phyloP scores from a whole-genome alignment of 1,139 yeast species.

The Lodderomyces orthopsilosis region DNA sequence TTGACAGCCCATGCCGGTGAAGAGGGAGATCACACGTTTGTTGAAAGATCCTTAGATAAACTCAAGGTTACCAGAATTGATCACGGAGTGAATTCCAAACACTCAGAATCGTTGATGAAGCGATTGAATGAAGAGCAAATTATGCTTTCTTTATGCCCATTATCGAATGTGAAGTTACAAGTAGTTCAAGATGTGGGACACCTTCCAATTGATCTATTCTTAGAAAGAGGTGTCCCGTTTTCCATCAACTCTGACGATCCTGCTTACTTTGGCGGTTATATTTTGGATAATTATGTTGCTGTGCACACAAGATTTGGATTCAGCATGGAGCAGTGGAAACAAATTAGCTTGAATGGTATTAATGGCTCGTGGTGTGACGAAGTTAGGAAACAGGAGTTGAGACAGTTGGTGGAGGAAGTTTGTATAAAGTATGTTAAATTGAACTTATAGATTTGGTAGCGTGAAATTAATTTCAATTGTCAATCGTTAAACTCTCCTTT shows the following conservation, averaged over 20 bases:
- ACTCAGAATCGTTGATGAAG: conserved; percentile 50
- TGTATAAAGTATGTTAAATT: conserved; percentile 35
- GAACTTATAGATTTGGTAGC: background rate
- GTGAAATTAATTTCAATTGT: background rate
- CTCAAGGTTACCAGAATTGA: conserved; percentile 69
- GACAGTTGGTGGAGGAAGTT: conserved; percentile 44
- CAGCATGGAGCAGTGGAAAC: conserved; percentile 53
- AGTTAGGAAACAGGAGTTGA: conserved; percentile 48
- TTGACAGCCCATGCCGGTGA: conserved; percentile 88
- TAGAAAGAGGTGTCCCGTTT: conserved; percentile 65
- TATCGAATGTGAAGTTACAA: conserved; percentile 69
- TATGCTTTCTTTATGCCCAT: conserved; percentile 70
- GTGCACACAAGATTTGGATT: conserved; percentile 67
- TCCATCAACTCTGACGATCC: conserved; percentile 84
- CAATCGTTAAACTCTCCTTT: background rate
- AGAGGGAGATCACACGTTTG: conserved; percentile 72
- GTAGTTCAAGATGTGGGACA: conserved; percentile 67
- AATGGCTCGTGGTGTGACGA: conserved; percentile 68
- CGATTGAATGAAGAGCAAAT: conserved; percentile 53
- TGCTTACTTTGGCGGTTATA: conserved; percentile 82
- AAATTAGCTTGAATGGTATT: conserved; percentile 57
- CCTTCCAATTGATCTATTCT: conserved; percentile 58
- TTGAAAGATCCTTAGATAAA: conserved; percentile 52
- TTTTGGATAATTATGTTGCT: conserved; percentile 66
- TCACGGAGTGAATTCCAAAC: conserved; percentile 68